Percentiles rank a stretch among this genome's conserved stretches.
Conservation (phyloP, 306 rosid species). For the Rosa multiflora region DNA sequence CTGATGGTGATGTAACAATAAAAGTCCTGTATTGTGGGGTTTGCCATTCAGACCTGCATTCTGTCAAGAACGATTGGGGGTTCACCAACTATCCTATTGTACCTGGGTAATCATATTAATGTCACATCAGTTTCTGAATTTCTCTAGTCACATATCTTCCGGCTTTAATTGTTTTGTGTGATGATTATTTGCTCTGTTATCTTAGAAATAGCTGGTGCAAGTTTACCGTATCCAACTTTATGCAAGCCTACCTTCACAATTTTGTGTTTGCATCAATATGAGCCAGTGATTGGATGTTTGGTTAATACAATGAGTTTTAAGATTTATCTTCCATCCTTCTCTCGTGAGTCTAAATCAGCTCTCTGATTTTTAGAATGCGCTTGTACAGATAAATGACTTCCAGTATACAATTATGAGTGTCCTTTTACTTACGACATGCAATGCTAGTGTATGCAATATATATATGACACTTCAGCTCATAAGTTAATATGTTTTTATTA, state of each 20-base stretch:
- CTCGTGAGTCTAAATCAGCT: constrained; percentile 1
- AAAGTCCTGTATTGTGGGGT: constrained; percentile 79
- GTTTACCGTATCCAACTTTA: background rate
- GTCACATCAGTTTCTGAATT: background rate
- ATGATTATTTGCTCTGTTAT: background rate
- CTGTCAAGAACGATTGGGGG: constrained; percentile 79
- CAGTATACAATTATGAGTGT: background rate
- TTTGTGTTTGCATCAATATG: background rate
- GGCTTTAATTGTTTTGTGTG: background rate
- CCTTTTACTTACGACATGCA: background rate
- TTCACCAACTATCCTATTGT: constrained; percentile 72
- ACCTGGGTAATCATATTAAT: constrained; percentile 65
- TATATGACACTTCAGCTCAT: too few species aligned
- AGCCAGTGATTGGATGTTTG: background rate
- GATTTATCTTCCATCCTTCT: background rate
- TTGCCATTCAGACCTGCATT: constrained; percentile 91
- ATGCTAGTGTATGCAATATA: background rate
- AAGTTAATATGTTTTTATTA: background rate
- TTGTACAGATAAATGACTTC: background rate
- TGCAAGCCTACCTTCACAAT: background rate
- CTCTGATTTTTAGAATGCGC: background rate
- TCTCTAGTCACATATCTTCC: background rate
- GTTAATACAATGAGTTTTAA: background rate
- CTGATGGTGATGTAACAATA: constrained; percentile 64
- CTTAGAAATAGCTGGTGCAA: background rate